Base-by-base conservation (phyloP, 1,139 yeast genomes). In the Debaryomyces robertsiae region DNA sequence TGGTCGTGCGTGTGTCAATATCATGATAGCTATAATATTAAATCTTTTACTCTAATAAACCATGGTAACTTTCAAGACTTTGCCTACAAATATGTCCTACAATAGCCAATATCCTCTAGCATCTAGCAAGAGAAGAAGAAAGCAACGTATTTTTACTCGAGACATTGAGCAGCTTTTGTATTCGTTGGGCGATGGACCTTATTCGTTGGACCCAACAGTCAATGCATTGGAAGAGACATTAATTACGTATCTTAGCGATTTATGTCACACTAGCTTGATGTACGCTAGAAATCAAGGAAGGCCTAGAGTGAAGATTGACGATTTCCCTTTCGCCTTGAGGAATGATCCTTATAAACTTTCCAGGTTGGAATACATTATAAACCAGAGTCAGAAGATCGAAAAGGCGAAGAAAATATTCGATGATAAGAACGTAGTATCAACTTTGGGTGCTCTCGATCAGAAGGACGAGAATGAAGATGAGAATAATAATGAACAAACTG, bases 351-450 rank as follows among this genome's bases (percentile, higher is more conserved):
- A 81, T 42, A 91, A 90, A 57, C 73, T 89, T 37, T 94, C 95
- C 9, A 77, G 98, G 59, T 80, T 90, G 27, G 84, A 86, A 50
- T 94, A 90, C 58, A 77, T 91, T 50, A 74, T 88, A 43, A 76
- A 79, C 37, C 77, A 87, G 58, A 89, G 87, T 51, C 82, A 81
- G 53, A 81, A 79, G 53, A 89, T 91, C 52, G 79, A 81, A 19
- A 84, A 79, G 48, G 96, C 96, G 1, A 81, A 87, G 59, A 86
- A 84, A 67, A 80, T 85, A 65, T 88, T 87, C 57, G 95, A 88
- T 54, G 84, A 80, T 43, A 78, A 64, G 32, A 41, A 41, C 18
- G 48, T 41, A 27, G 52, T 46, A 35, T 40, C 41, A 30, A 43
- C 43, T 19, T 11, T 40, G 24, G 25, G 14, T 13, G 36, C 33